Evolutionary conservation across 1,284 basidiomycete genomes (phyloP).

Genomic region (Ganoderma sp.): DNA sequence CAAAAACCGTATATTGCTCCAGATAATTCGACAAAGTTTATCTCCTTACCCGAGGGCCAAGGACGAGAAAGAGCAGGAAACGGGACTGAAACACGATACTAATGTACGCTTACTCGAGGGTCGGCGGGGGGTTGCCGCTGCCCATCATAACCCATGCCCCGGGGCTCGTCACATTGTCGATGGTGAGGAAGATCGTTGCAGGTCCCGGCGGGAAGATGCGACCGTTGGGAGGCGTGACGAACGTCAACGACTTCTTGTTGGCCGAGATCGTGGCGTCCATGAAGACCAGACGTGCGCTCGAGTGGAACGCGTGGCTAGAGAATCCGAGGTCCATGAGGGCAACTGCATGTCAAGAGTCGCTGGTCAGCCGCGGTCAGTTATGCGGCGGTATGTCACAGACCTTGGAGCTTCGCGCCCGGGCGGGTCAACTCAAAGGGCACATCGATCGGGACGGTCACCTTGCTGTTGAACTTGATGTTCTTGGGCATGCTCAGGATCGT

Average conservation of each 20-base stretch:
- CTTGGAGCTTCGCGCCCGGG: constrained; percentile 42
- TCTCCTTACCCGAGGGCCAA: background rate
- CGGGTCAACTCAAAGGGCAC: constrained; percentile 39
- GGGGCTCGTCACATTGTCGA: constrained; percentile 54
- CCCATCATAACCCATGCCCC: constrained; percentile 55
- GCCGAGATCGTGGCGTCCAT: constrained; percentile 46
- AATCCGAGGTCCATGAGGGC: constrained; percentile 56
- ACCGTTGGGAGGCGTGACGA: constrained; percentile 51
- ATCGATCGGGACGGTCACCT: constrained; percentile 45
- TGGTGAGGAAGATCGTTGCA: constrained; percentile 50
- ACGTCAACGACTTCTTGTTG: constrained; percentile 45
- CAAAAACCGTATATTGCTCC: background rate
- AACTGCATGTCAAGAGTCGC: constrained; percentile 35
- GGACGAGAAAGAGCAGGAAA: background rate
- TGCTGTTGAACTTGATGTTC: constrained; percentile 48
- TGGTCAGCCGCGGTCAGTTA: background rate
- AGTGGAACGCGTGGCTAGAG: constrained; percentile 54
- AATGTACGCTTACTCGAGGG: constrained; percentile 12
- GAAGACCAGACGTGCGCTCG: constrained; percentile 52
- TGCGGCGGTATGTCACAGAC: constrained; percentile 30
- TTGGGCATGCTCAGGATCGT: constrained; percentile 43
- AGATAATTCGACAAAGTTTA: background rate
- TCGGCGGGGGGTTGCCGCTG: constrained; percentile 37
- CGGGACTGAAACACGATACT: background rate
- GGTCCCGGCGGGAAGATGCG: constrained; percentile 60